A percentile compares a stretch with the other conserved stretches of the same genome.
Evolutionary conservation across 1,284 basidiomycete genomes (phyloP).

Genomic region (Irpex sp.): DNA sequence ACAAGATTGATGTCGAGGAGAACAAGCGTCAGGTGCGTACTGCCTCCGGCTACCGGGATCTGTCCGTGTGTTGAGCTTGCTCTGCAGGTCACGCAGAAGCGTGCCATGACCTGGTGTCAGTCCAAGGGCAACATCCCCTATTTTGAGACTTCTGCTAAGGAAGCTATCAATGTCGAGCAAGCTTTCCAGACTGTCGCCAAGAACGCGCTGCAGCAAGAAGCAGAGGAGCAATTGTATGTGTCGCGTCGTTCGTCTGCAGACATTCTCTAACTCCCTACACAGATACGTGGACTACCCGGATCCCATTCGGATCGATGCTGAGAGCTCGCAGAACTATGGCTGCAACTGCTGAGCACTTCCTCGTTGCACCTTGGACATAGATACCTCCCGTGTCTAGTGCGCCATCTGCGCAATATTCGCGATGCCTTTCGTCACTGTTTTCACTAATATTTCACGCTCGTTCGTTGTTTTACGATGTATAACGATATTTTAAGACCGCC

Average conservation of each 20-base stretch:
- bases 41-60: neutral
- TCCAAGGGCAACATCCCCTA: conserved; percentile 99
- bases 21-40: conserved; percentile 88
- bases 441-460: conserved; percentile 14
- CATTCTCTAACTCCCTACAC: conserved; percentile 13
- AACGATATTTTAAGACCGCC: conserved; percentile 10
- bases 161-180: conserved; percentile 99
- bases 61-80: neutral
- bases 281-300: conserved; percentile 99
- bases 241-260: conserved; percentile 3
- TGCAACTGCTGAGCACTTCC: conserved; percentile 74
- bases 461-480: conserved; percentile 13
- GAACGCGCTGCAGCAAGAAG: conserved; percentile 97
- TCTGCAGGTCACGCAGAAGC: conserved; percentile 92
- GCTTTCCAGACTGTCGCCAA: conserved; percentile 99
- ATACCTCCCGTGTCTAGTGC: conserved; percentile 19
- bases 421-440: conserved; percentile 7
- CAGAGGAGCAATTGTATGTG: conserved; percentile 90
- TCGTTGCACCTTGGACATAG: conserved; percentile 12
- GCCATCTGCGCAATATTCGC: neutral
- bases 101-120: conserved; percentile 99
- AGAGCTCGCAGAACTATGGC: conserved; percentile 87
- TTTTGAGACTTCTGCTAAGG: conserved; percentile 99
- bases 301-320: conserved; percentile 95
- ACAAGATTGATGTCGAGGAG: conserved; percentile 99